These are phyloP conservation scores for Casaregolazyma lundiana DNA, from an alignment of 1,139 yeast species.

Conservation along the genomic window DNA sequence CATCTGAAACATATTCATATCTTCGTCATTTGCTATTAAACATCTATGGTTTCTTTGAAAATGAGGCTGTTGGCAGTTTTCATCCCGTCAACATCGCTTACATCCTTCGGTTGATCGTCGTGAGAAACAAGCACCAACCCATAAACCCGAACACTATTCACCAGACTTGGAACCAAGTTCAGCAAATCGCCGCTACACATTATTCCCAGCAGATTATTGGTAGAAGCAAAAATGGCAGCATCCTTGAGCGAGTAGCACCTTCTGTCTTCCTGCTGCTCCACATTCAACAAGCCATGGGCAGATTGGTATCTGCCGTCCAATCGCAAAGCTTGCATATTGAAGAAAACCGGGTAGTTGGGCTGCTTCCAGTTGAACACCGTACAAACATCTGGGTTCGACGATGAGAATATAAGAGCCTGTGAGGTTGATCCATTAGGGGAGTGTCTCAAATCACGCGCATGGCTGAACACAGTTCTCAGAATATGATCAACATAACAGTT, in stretches of 20 bases:
- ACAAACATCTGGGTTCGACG: slow-evolving; percentile 83
- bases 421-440: slow-evolving; percentile 18
- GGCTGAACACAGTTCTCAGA: slow-evolving; percentile 67
- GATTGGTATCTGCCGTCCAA: slow-evolving; percentile 28
- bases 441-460: slow-evolving; percentile 44
- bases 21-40: slow-evolving; percentile 36
- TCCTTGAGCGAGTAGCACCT: slow-evolving; percentile 54
- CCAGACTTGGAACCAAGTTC: slow-evolving; percentile 67
- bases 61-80: slow-evolving; percentile 61
- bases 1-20: background rate
- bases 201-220: slow-evolving; percentile 79
- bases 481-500: slow-evolving; percentile 74
- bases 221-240: slow-evolving; percentile 67
- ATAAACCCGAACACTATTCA: slow-evolving; percentile 68
- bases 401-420: slow-evolving; percentile 73
- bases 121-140: slow-evolving; percentile 80
- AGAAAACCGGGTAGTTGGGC: slow-evolving; percentile 93
- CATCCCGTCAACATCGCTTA: slow-evolving; percentile 64
- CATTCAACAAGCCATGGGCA: slow-evolving; percentile 33
- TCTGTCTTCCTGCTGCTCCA: slow-evolving; percentile 33
- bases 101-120: slow-evolving; percentile 25
- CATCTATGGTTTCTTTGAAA: slow-evolving; percentile 66
- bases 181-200: slow-evolving; percentile 70
- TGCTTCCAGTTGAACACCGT: slow-evolving; percentile 96
- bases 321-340: slow-evolving; percentile 52